Base-by-base conservation (phyloP, 306 rosid genomes). In the Datisca glomerata region DNA sequence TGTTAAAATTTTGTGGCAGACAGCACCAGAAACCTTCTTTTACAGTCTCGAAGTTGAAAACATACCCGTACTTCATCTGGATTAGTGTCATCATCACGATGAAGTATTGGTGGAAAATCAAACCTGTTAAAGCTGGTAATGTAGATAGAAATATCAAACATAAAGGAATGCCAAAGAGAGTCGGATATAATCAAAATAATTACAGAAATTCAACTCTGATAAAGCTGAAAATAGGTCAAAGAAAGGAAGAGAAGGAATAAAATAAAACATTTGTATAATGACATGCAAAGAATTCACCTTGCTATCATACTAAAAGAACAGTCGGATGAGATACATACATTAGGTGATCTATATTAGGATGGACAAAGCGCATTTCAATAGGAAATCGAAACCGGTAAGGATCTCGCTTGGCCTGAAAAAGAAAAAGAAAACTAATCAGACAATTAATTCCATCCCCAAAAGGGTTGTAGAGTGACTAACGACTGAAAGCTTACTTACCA, bases 331-430 rank as follows among this genome's bases (percentile, higher is more conserved):
- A 6, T 6, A 35, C 89, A 46, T 89, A 89, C 97, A 89, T 72
- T 45, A 83, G 73, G 66, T 89, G 95, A 67, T 89, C 97, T 46
- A 89, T 78, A 67, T 89, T 89, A 32, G 97, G 97, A 43, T 77
- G 59, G 18, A 89, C 65, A 61, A 89, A 75, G 22, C 91, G 95
- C 70, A 89, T 80, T 75, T 89, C 95, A 23, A 89, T 84, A 42
- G 97, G 97, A 67, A 89, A 89, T 33, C 97, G 91, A 57, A 74
- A 83, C 47, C 86, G 95, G 43, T 83, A 80, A 11, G 97, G 95
- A 72, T 89, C 95, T 60, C 91, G 71, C 66, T 89, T 89, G 60
- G 95, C 97, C 97, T 83, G 68, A 60, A 67, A 48, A 57, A 53
- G 39, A 34, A 58, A 35, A 17, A 34, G 18, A 40, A 51, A n/a